These are phyloP conservation scores for Spinacia oleracea DNA, from an alignment of 179 eudicot species.

Conservation along the genomic window DNA sequence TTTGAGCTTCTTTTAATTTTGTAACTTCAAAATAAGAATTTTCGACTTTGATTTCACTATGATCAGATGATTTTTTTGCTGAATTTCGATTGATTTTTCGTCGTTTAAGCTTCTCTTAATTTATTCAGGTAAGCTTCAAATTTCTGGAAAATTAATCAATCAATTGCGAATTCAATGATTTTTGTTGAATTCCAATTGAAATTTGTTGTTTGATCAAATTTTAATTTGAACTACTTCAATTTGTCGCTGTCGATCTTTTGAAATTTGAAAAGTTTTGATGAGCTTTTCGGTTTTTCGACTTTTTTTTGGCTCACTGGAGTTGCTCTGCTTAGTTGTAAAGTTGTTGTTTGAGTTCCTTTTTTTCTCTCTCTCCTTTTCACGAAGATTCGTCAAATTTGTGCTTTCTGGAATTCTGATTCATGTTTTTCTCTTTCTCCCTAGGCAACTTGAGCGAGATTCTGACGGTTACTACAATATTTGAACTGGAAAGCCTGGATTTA, in stretches of 20 bases:
- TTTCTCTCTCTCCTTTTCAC: not conserved
- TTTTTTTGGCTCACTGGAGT: slow-evolving; percentile 9
- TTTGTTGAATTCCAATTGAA: not conserved
- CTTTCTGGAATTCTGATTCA: not conserved
- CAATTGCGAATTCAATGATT: not conserved
- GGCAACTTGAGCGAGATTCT: slow-evolving; percentile 5
- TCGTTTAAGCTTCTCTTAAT: not conserved
- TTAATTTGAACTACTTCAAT: not conserved
- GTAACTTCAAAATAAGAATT: not conserved
- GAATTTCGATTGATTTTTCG: not conserved
- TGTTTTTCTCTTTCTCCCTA: not conserved
- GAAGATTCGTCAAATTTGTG: slow-evolving; percentile 19
- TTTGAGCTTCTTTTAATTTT: not conserved
- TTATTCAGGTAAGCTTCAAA: too few species aligned
- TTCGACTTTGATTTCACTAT: too few species aligned
- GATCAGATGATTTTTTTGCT: not conserved
- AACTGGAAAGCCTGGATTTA: slow-evolving; percentile 9
- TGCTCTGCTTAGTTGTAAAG: slow-evolving; percentile 28
- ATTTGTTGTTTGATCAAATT: not conserved
- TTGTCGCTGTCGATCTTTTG: not conserved
- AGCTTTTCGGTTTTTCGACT: slow-evolving; percentile 6
- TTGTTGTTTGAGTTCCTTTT: slow-evolving; percentile 1
- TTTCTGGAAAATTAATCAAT: not conserved
- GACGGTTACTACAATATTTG: not conserved
- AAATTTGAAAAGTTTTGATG: not conserved